A percentile compares a stretch with the other conserved stretches of the same genome.
These are phyloP conservation scores for Elsinoe fawcettii DNA, from an alignment of 2,329 filamentous ascomycete genomes.

Conservation along the genomic window DNA sequence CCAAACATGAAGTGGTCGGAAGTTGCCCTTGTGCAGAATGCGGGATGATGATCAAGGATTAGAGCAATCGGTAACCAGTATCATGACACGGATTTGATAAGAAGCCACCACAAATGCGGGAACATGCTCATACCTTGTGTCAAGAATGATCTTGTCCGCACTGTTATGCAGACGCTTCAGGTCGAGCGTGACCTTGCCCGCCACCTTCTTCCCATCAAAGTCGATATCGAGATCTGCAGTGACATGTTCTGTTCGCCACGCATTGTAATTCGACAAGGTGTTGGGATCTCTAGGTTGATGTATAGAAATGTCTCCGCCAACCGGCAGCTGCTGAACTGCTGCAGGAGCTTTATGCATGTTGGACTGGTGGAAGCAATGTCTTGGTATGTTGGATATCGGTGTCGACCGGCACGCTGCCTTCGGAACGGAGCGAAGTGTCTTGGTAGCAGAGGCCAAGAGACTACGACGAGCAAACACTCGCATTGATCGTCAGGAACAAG, in stretches of 20 bases:
- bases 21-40: no score
- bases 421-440: not conserved
- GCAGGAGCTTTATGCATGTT: constrained; percentile 20
- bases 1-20: no score
- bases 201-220: constrained; percentile 70
- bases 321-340: constrained; percentile 17
- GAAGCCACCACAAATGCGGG: constrained; percentile 5
- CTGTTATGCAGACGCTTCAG: constrained; percentile 69
- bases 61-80: not conserved
- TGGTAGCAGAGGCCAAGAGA: not conserved
- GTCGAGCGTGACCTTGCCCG: constrained; percentile 67
- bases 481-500: not conserved
- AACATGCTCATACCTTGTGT: constrained; percentile 53
- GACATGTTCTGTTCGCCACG: constrained; percentile 78
- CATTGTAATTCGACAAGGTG: constrained; percentile 84
- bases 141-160: constrained; percentile 68
- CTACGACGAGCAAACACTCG: constrained; percentile 1
- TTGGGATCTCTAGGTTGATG: constrained; percentile 59
- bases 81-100: not conserved
- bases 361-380: not conserved
- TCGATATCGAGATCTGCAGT: constrained; percentile 73
- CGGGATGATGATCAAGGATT: not conserved
- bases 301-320: constrained; percentile 22
- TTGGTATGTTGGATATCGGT: not conserved
- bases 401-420: not conserved